Base-by-base conservation (phyloP, 2,329 filamentous ascomycete species). In the Aureobasidium subglaciale region DNA sequence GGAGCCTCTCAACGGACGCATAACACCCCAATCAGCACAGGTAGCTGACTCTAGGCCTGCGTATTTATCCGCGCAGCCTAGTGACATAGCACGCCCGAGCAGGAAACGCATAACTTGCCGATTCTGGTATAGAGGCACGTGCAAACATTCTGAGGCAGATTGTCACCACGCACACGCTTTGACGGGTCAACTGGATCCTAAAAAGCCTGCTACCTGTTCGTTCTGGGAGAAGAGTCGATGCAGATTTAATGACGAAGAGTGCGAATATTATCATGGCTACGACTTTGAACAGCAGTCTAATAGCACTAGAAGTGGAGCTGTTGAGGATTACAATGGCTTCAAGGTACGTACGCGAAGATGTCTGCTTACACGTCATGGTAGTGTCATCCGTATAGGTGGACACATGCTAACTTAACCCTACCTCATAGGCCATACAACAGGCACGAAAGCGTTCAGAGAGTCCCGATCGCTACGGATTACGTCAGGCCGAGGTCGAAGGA, bases 81-180 rank as follows among this genome's bases (percentile, higher is more conserved):
- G n/a, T n/a, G n/a, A 27, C 16, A 3, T n/a, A 15, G 15, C 24
- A 15, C 25, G 29, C 8, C 27, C n/a, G 9, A n/a, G 18, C 10
- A 45, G 18, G 15, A 15, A 42, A 43, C 18, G 53, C n/a, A 56
- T 57, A 16, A 64, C 63, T 2, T 65, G 63, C 45, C 55, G 54
- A 35, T 60, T 56, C 29, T 64, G 63, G 63, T 52, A 38, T 4
- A 18, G 35, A 9, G 50, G 55, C 1, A 38, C 7, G 9, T 64
- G 63, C 52, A 58, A 24, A 0, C 58, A 58, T 11, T 13, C 38
- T 16, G 59, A 52, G n/a, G 22, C 9, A 20, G 30, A 42, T 16
- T 63, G 63, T 50, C 24, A 34, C 11, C 62, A 46, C 32, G 59
- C 61, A 20, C 63, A 64, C 50, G n/a, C 20, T 2, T 24, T 32